phyloP scores from a whole-genome alignment of 805 yeast species.

The Kluyveromyces aestuarii region DNA sequence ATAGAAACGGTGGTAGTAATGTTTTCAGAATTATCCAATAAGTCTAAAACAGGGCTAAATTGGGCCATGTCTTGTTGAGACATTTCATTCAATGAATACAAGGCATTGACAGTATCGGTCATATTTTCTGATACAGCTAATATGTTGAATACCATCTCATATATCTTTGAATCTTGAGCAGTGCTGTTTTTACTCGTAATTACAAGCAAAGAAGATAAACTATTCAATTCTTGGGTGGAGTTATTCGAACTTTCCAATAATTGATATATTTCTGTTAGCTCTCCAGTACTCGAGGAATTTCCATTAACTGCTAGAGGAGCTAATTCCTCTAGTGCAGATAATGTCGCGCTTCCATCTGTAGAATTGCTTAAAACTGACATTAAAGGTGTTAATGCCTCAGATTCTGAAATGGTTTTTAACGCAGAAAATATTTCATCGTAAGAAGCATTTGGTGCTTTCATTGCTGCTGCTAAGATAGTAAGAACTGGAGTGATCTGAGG shows the following conservation, averaged over 20 bases:
- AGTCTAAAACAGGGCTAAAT: constrained; percentile 18
- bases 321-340: constrained; percentile 17
- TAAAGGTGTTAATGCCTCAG: constrained; percentile 24
- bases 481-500: constrained; percentile 24
- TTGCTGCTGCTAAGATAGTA: constrained; percentile 19
- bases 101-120: constrained; percentile 17
- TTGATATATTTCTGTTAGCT: constrained; percentile 7
- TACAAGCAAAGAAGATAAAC: constrained; percentile 13
- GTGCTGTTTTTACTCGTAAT: constrained; percentile 5
- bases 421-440: constrained; percentile 14
- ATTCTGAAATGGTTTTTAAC: constrained; percentile 17
- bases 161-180: constrained; percentile 1
- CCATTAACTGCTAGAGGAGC: constrained; percentile 21
- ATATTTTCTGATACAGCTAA: constrained; percentile 19
- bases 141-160: constrained; percentile 10
- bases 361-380: constrained; percentile 20
- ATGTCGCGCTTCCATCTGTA: constrained; percentile 15
- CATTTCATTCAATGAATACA: constrained; percentile 17
- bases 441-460: constrained; percentile 17
- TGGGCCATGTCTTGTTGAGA: constrained; percentile 15
- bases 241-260: constrained; percentile 14
- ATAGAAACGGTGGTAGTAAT: constrained; percentile 16
- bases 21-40: constrained; percentile 16
- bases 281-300: constrained; percentile 9
- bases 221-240: constrained; percentile 12